phyloP scores from a whole-genome alignment of 768 basidiomycete species.

The Mycena vitilis region DNA sequence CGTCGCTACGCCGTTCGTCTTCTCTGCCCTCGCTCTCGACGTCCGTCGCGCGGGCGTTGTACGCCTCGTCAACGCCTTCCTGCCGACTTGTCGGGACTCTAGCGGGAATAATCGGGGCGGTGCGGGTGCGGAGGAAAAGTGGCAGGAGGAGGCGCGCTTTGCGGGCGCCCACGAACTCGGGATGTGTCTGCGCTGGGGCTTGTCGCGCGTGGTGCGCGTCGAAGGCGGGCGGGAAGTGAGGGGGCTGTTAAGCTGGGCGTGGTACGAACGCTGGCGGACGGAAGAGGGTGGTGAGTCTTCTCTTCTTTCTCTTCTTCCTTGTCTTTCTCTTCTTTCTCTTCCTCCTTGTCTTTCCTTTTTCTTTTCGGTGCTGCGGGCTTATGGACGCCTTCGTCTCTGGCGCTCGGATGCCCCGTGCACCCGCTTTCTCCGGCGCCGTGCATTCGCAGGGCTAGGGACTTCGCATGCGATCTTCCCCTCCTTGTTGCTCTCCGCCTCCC shows the following conservation, averaged over 20 bases:
- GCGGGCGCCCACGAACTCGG: conserved; percentile 90
- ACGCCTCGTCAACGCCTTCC: conserved; percentile 75
- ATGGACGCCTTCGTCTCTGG: too few species aligned
- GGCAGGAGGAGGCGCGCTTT: conserved; percentile 86
- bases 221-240: conserved; percentile 78
- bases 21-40: conserved; percentile 75
- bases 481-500: too few species aligned
- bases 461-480: too few species aligned
- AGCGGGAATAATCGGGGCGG: background rate
- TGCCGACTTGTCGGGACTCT: conserved; percentile 64
- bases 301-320: too few species aligned
- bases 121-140: conserved; percentile 61
- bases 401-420: too few species aligned
- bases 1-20: conserved; percentile 76
- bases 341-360: too few species aligned
- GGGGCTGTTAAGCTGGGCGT: conserved; percentile 88
- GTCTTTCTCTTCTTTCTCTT: too few species aligned
- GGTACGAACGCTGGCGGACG: conserved; percentile 84
- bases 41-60: conserved; percentile 63
- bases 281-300: conserved; percentile 78
- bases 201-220: conserved; percentile 81
- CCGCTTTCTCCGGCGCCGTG: too few species aligned
- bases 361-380: too few species aligned
- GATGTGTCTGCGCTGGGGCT: conserved; percentile 93
- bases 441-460: too few species aligned